Percentiles rank a stretch among this genome's conserved stretches.
These are phyloP conservation scores for Senecio squalidus DNA, from an alignment of 140 eudicot genomes.

Conservation along the genomic window DNA sequence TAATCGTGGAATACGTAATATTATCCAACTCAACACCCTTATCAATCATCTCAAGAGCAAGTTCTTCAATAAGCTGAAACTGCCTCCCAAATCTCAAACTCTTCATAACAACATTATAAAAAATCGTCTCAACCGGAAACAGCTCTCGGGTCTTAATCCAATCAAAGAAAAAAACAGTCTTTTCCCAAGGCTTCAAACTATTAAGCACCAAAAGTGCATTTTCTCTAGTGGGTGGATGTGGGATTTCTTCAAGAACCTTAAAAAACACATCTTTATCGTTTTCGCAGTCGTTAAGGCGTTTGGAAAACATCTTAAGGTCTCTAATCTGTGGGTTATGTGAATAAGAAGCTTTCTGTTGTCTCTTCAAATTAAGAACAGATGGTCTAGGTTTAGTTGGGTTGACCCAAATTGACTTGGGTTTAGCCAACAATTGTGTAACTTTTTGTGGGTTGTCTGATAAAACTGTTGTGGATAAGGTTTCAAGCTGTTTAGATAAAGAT, in stretches of 20 bases:
- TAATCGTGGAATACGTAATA: conserved; percentile 90
- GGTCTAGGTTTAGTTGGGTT: conserved; percentile 84
- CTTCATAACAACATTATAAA: conserved; percentile 88
- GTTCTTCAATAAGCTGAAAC: conserved; percentile 71
- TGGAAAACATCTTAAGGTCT: conserved; percentile 69
- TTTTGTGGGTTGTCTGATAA: conserved; percentile 51
- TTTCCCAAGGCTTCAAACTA: conserved; percentile 73
- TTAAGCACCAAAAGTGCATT: conserved; percentile 71
- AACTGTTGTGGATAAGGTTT: conserved; percentile 66
- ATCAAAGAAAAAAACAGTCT: conserved; percentile 62
- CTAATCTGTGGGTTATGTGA: conserved; percentile 61
- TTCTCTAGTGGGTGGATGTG: conserved; percentile 60
- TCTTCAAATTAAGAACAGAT: conserved; percentile 70
- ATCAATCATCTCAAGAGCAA: conserved; percentile 84
- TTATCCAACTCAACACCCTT: conserved; percentile 67
- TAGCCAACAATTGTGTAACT: conserved; percentile 43
- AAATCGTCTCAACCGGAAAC: conserved; percentile 80
- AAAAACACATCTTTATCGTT: conserved; percentile 46
- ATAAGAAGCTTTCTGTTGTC: conserved; percentile 61
- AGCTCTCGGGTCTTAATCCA: conserved; percentile 72
- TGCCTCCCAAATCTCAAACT: conserved; percentile 89
- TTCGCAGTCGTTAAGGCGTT: conserved; percentile 60
- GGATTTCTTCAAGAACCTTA: conserved; percentile 57
- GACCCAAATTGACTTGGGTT: conserved; percentile 88
- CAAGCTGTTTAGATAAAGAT: conserved; percentile 78